Evolutionary conservation across 2,329 filamentous ascomycete genomes (phyloP), one percentile per base, ranked within the genome.

Genomic region (Colletotrichum costaricense): DNA sequence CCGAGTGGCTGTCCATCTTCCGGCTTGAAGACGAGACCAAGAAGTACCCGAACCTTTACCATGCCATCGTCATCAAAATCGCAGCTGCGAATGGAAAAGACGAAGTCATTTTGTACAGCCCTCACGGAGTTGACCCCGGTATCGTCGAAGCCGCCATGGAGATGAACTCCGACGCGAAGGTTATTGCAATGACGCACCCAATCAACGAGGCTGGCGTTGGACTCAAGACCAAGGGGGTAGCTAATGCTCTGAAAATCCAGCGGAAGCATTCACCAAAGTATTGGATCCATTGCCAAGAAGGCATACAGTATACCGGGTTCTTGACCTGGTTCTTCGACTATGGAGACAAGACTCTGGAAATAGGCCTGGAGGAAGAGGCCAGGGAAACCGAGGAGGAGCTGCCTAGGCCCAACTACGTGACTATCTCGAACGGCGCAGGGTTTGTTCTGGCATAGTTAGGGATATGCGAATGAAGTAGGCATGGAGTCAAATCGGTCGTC

Each of bases 101-200:
- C 4, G 69, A 72, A 6, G 42, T 35, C 16, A 42, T 72, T 14
- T 11, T 72, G 33, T 72, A 69, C 22, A 26, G 22, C 9, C 69
- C 69, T 35, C 69, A 72, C n/a, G 69, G 69, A 6, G 35, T 67
- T 2, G 56, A 56, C 0, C 33, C 49, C 3, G n/a, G 58, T 8
- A 54, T 52, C 16, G 57, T 62, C 22, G 64, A 42, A 9, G 57
- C 58, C 26, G 64, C 58, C 16, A 57, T 14, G 38, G 35, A n/a
- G 11, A 35, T 35, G 7, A 57, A 62, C 11, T 52, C 58, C 35
- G 58, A 38, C 2, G 64, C 52, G 4, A 19, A 19, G 9, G 24
- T 67, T 3, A 8, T 69, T 14, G 65, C 69, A 3, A 57, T 72
- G 69, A 5, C 68, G 28, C 65, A 64, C 9, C 49, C 64, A 12